Base-by-base conservation (phyloP, 352 stramenopile species). In the Phytophthora nicotianae region DNA sequence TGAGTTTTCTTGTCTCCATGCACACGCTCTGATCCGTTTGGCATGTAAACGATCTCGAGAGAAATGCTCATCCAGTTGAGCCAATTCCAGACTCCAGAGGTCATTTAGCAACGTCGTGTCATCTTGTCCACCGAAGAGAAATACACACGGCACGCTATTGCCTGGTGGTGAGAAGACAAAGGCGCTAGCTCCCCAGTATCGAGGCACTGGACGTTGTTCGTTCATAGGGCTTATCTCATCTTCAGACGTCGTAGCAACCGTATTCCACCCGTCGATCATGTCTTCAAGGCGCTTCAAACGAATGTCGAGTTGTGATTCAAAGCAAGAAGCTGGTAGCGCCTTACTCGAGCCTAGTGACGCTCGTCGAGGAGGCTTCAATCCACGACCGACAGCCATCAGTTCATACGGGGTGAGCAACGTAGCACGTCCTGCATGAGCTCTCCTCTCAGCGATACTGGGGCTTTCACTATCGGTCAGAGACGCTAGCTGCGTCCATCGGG, bases 41-140 rank as follows among this genome's bases (percentile, higher is more conserved):
- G 16, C 20, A 10, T 69, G 54, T 1, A 86, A 9, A n/a, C 14
- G 21, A 0, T 74, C 38, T 5, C n/a, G 6, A 17, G 69, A 50
- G 7, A 68, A 65, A 3, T 68, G 42, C 41, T 88, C 78, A 7
- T 61, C 57, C 2, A 87, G 17, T 9, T 66, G n/a, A 9, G 73
- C 49, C 11, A 89, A 21, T 2, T 80, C 54, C 11, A 93, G 50
- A 51, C 78, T 71, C 79, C 81, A 91, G 14, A 89, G 68, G 64
- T 93, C 83, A 16, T 74, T 55, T 8, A 90, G 42, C 40, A 90
- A 51, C 13, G 65, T 62, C 5, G 79, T 88, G 46, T 91, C 77
- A 58, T 93, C 83, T 51, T 93, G 77, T 1, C 81, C 83, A n/a
- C 79, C 83, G 52, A 88, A 91, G 8, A 90, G 33, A 32, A 75